Base-by-base conservation (phyloP, 495 filamentous ascomycete species). In the Talaromyces ruber region DNA sequence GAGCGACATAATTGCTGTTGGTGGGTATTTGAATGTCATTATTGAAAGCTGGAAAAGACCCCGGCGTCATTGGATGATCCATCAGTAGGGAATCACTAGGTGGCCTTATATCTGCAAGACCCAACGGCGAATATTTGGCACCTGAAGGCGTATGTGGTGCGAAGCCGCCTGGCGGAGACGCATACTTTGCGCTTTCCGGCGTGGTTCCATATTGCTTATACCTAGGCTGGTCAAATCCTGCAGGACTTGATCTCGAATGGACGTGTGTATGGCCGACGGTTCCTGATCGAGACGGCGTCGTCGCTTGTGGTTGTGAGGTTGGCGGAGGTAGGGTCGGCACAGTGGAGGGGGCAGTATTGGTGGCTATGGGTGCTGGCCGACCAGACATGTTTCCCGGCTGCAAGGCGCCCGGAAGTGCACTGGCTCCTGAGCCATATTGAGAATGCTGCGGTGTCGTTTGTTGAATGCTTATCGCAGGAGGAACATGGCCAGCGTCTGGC, bases 1-100 rank as follows among this genome's bases (percentile, higher is more conserved):
- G 92, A 6, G 93, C 93, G 65, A 97, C 78, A 73, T 98, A 98
- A 66, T 93, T 97, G 76, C 92, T 88, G 66, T 88, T 91, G 7
- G 82, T 82, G 0, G 85, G 79, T 6, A 83, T 69, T 37, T 81
- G 76, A 21, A 68, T 74, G 39, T 85, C 84, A 28, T 71, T 72
- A 60, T 79, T 76, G 60, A 73, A 65, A 59, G 63, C 74, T 16
- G 75, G 65, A 32, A 72, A 62, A n/a, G 67, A 64, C 5, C 73
- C 71, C 4, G 76, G 70, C 39, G 72, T 80, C 64, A 73, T 66
- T 12, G 79, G 73, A 30, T 83, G 81, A 64, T 94, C 91, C n/a
- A 82, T 82, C 54, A 92, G 78, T 63, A 84, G 82, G 51, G 87
- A 89, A 64, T 95, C 89, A 37, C 85, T 87, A 22, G 89, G 78